These are phyloP conservation scores for Musa beccarii DNA, from an alignment of 176 grass and related monocot genomes.

Conservation along the genomic window DNA sequence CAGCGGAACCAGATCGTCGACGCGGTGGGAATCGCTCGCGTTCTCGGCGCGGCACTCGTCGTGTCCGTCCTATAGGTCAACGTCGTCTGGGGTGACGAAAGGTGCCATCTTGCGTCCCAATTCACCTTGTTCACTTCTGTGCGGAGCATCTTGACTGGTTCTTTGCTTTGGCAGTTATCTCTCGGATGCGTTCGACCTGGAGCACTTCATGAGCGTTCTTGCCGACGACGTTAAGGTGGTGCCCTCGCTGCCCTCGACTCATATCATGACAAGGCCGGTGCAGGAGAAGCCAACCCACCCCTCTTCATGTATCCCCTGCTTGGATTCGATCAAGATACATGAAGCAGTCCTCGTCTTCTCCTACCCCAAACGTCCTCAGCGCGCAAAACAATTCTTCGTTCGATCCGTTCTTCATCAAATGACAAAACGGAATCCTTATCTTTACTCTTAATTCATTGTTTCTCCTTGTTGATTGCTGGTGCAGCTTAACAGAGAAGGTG, in stretches of 20 bases:
- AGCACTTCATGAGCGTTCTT: conserved; percentile 21
- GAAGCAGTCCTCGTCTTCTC: neutral
- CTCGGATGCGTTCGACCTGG: conserved; percentile 33
- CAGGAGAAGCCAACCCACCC: conserved; percentile 30
- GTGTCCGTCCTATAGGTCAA: too few relatives aligned
- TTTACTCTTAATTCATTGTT: neutral
- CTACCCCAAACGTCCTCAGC: too few relatives aligned
- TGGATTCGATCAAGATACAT: conserved; percentile 26
- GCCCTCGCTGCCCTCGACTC: conserved; percentile 28
- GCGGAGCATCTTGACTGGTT: neutral
- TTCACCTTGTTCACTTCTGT: neutral
- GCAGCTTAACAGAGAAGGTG: conserved; percentile 40
- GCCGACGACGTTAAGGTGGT: too few relatives aligned
- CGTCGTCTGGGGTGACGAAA: too few relatives aligned
- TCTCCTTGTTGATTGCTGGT: neutral
- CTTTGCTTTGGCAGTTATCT: conserved; percentile 13
- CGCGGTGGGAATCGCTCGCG: too few relatives aligned
- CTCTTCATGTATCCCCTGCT: conserved; percentile 24
- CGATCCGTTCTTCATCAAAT: too few relatives aligned
- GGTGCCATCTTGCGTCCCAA: neutral
- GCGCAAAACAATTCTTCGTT: too few relatives aligned
- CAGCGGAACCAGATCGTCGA: too few relatives aligned
- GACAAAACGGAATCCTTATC: too few relatives aligned
- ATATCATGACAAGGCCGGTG: conserved; percentile 27
- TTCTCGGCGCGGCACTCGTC: too few relatives aligned